Base-by-base conservation (phyloP, 345 rosid species). In the Noccaea caerulescens region DNA sequence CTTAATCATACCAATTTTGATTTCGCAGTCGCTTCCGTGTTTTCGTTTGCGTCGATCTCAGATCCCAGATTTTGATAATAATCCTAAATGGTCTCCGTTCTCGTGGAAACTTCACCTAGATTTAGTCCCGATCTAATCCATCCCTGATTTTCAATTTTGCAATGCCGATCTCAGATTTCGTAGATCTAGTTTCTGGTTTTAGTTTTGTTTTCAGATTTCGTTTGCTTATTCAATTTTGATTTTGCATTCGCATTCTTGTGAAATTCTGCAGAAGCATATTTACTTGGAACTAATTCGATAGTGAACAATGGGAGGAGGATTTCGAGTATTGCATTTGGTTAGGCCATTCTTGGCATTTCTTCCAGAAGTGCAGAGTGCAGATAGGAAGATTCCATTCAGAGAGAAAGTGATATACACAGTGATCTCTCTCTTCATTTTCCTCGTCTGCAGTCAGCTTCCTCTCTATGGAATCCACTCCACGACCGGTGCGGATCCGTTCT, bases 361-460 rank as follows among this genome's bases (percentile, higher is more conserved):
- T 52, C 90, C 93, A 4, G 90, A 88, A 62, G 93, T 88, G 10
- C 93, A 88, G 77, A 85, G 81, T 42, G 93, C 90, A 42, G 93
- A 88, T 39, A 79, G 90, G 72, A 86, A 88, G 72, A 74, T 88
- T 12, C 93, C 93, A 12, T 88, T 86, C 56, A 78, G 93, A 3
- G 93, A 86, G 87, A 88, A 88, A 76, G 90, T 88, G 27, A 88
- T 88, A 11, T 88, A 88, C 77, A 88, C 93, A 0, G 93, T 88
- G 33, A 86, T 88, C 61, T 80, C 90, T 14, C 88, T 88, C 68
- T 88, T 88, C 83, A 85, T 87, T 23, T 87, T 87, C 82, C 53
- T 87, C 65, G 93, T 87, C 0, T 87, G 93, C 69, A 87, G 93
- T 76, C 93, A 85, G 81, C 93, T 87, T 5, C 92, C 92, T 12